Evolutionary conservation across 1,139 yeast genomes (phyloP).

Genomic region (Suhomyces anneliseae): DNA sequence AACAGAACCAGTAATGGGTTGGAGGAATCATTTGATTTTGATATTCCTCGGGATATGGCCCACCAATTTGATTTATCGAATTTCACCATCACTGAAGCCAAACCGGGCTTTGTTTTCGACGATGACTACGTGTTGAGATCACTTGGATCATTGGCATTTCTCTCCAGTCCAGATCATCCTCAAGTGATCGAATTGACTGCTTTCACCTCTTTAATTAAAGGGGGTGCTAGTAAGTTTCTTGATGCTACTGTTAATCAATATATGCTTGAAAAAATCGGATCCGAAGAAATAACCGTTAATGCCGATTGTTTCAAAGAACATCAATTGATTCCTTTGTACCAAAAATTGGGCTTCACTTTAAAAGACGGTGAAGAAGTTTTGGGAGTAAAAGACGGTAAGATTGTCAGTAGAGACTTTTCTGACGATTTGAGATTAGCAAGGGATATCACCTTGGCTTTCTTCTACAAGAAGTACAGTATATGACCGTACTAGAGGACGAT

Average conservation of each 20-base stretch:
- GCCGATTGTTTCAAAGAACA: slow-evolving; percentile 55
- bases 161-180: not conserved
- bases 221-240: slow-evolving; percentile 40
- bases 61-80: slow-evolving; percentile 10
- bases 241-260: slow-evolving; percentile 20
- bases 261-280: not conserved
- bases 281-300: slow-evolving; percentile 15
- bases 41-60: slow-evolving; percentile 25
- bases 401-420: not conserved
- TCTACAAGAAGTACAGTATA: not conserved
- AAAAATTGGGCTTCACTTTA: slow-evolving; percentile 25
- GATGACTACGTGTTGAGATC: slow-evolving; percentile 21
- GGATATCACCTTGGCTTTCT: not conserved
- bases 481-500: too few relatives aligned
- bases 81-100: slow-evolving; percentile 12
- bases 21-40: slow-evolving; percentile 27
- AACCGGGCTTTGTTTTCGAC: slow-evolving; percentile 21
- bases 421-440: not conserved
- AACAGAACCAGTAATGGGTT: slow-evolving; percentile 15
- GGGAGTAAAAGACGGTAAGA: not conserved
- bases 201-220: slow-evolving; percentile 50
- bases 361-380: slow-evolving; percentile 24
- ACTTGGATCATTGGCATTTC: slow-evolving; percentile 47
- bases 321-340: slow-evolving; percentile 46
- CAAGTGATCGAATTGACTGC: slow-evolving; percentile 46